Evolutionary conservation across 1,139 yeast species (phyloP), one percentile per base, ranked within the genome.

Genomic region (Geotrichum australiense): DNA sequence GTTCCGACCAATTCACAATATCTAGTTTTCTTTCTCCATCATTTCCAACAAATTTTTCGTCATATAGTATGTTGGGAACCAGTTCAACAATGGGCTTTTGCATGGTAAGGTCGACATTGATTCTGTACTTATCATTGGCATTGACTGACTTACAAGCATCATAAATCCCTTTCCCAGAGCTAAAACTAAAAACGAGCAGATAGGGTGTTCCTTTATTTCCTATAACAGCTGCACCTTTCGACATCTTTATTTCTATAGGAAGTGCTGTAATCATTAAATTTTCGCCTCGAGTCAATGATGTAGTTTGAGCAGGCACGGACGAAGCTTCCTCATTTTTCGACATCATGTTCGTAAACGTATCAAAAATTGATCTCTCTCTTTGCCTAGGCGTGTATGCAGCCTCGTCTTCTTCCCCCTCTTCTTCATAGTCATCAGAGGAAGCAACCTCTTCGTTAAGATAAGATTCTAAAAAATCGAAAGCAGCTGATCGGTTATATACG

Each of bases 141-240:
- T 70, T 69, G 1, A 68, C 66, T 0, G 93, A 60, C 8, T 64
- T 63, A 2, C 68, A 64, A 11, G 76, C 66, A 57, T 89, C 96
- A 1, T 81, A 47, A 0, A 69, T 51, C 0, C 89, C 87, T n/a
- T 62, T 64, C 1, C 78, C 79, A 2, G 68, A 55, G 6, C 71
- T 68, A 53, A 71, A 81, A 7, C 86, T 78, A 4, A 73, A 66
- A 2, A 86, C 78, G 36, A 83, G 50, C 10, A 91, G 64, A 0
- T 89, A 75, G 1, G 94, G 83, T 0, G 96, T 86, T 10, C 76
- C 70, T 43, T 73, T 68, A 59, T 87, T 89, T 5, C 98, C 98
- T 26, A 86, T 55, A 1, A 86, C 80, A 26, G 85, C 47, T 0
- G 94, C 82, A 1, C 91, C 89, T 45, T 76, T 80, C 37, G 69